Conservation (phyloP, 257 asterid species). For the Salvia rosmarinus region DNA sequence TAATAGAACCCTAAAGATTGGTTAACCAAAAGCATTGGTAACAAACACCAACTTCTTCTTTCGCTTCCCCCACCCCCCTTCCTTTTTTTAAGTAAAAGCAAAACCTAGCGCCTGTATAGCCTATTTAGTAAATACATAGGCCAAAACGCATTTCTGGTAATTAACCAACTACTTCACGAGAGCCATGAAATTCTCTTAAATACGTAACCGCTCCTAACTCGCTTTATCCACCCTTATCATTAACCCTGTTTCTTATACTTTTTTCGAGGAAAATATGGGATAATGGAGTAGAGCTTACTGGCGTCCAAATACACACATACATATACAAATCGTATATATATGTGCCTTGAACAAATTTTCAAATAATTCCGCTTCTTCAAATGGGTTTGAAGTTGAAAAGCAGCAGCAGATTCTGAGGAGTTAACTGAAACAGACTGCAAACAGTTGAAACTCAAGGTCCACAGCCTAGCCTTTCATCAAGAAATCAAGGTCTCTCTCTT, state of each 20-base stretch:
- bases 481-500: slow-evolving; percentile 39
- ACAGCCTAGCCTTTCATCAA: slow-evolving; percentile 31
- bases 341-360: slow-evolving; percentile 20
- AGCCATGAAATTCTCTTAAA: slow-evolving; percentile 36
- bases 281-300: slow-evolving; percentile 30
- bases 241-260: slow-evolving; percentile 1
- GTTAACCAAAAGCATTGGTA: slow-evolving; percentile 37
- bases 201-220: slow-evolving; percentile 45
- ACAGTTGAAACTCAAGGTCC: slow-evolving; percentile 25
- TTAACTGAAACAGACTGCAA: slow-evolving; percentile 1
- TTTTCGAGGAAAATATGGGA: not conserved
- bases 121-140: slow-evolving; percentile 27
- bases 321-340: not conserved
- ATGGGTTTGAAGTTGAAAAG: slow-evolving; percentile 29
- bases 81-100: slow-evolving; percentile 19
- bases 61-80: not conserved
- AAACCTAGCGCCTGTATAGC: not conserved
- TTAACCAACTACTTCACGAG: slow-evolving; percentile 45
- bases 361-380: slow-evolving; percentile 15
- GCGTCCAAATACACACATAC: slow-evolving; percentile 10
- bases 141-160: slow-evolving; percentile 34
- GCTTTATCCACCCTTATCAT: slow-evolving; percentile 30
- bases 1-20: not conserved
- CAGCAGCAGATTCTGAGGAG: slow-evolving; percentile 24
- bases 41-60: slow-evolving; percentile 25